Evolutionary conservation across 306 rosid species (phyloP), one percentile per base, ranked within the genome.

Genomic region (apple (Malus domestica)): DNA sequence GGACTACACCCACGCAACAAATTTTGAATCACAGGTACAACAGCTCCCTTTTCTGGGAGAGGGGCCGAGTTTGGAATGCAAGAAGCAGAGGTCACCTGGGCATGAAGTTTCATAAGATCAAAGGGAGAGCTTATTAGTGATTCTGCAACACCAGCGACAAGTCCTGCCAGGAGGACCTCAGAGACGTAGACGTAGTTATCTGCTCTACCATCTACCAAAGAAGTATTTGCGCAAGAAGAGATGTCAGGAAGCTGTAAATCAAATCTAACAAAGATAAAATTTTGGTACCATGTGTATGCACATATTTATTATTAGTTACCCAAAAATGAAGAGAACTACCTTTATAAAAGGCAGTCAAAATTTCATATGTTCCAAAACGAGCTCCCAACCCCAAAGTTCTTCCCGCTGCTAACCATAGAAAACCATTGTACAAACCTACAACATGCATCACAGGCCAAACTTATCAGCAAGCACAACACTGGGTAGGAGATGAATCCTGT

Each of bases 351-450:
- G 97, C 93, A 5, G 97, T 85, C 84, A 95, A 73, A 64, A 95
- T 86, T 85, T 95, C 99, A 25, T 92, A 92, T 78, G 85, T 87
- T 78, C 96, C 99, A 85, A 89, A 95, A 68, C 97, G 89, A 67
- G 92, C 85, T 85, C 96, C 99, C n/a, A 90, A 33, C 62, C 99
- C 96, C 22, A 90, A 87, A 82, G 83, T 68, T 85, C 96, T 95
- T 80, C 97, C 97, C 10, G 40, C 75, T 58, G 90, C 92, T 83
- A 82, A 83, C 97, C 92, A 92, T 51, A 95, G 83, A 80, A 87
- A 84, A 46, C 99, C 99, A 74, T 76, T 80, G 69, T 82, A 92
- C 70, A 95, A 72, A 76, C 97, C 99, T 95, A 77, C 78, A 81
- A 81, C 23, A 71, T 68, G 65, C 78, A 80, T 70, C 67, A 83